phyloP scores from a whole-genome alignment of 2,329 filamentous ascomycete species.

The Alternaria solani region DNA sequence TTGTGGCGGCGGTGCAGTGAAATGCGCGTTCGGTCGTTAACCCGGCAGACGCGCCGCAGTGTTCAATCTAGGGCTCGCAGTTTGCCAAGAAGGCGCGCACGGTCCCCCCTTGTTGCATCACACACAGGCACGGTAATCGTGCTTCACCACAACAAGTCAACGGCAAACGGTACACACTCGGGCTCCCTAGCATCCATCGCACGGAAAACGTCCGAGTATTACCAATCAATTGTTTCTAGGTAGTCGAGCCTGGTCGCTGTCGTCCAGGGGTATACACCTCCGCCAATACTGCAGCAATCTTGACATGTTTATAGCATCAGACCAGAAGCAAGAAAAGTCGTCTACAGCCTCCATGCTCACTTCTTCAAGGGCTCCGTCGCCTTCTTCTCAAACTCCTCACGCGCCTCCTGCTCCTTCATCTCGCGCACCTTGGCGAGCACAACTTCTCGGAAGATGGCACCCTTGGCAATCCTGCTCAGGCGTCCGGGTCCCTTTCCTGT shows the following conservation, averaged over 20 bases:
- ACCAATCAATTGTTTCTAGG: slow-evolving; percentile 21
- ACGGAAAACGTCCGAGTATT: slow-evolving; percentile 9
- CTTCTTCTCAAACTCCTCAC: slow-evolving; percentile 70
- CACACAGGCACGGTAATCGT: slow-evolving; percentile 2
- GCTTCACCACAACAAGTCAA: slow-evolving; percentile 1
- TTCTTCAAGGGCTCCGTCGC: slow-evolving; percentile 50
- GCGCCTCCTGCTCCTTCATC: slow-evolving; percentile 86
- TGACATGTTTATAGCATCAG: slow-evolving; percentile 21
- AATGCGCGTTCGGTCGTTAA: slow-evolving; percentile 39
- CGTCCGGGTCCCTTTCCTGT: slow-evolving; percentile 57
- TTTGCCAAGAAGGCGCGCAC: slow-evolving; percentile 16
- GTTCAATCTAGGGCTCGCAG: slow-evolving; percentile 19
- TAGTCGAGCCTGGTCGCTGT: slow-evolving; percentile 27
- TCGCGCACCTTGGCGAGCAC: slow-evolving; percentile 93
- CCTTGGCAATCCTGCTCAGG: slow-evolving; percentile 66
- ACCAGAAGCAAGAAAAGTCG: slow-evolving; percentile 14
- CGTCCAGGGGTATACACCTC: slow-evolving; percentile 40
- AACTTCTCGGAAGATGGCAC: slow-evolving; percentile 89
- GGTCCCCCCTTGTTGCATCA: slow-evolving; percentile 9
- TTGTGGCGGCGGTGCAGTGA: slow-evolving; percentile 44
- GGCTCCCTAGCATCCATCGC: neutral
- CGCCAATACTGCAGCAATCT: slow-evolving; percentile 36
- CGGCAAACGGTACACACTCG: neutral
- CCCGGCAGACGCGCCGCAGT: slow-evolving; percentile 33
- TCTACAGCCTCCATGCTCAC: slow-evolving; percentile 13